Base-by-base conservation (phyloP, 2,329 filamentous ascomycete species). In the Hymenoscyphus fraxineus region DNA sequence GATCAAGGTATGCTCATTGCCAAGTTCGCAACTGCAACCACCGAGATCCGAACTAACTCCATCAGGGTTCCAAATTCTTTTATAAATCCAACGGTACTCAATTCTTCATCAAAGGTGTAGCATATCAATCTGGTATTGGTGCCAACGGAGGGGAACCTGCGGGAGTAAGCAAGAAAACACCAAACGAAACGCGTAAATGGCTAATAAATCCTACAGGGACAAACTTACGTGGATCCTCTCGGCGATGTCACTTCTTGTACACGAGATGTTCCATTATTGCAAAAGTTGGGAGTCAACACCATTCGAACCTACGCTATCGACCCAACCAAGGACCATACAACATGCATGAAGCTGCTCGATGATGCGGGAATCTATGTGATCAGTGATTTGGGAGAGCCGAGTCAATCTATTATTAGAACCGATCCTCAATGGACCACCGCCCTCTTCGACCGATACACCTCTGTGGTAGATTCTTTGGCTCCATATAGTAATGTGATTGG, bases 301-400 rank as follows among this genome's bases (percentile, higher is more conserved):
- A 95, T 98, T 78, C 93, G 94, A 77, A 93, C 93, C 66, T 98
- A 98, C 78, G 93, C 93, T 73, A 86, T 98, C 73, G 85, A 97
- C 80, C 92, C 94, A 32, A 86, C 82, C 39, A 78, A 82, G 70
- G 82, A 95, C 79, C 94, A 98, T 81, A 82, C 83, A 62, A 83
- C 82, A 60, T 98, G 94, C 81, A 97, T 98, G 93, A 80, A 83
- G 70, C 78, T 91, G 68, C 85, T 98, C 61, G 84, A 90, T 65
- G 86, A 89, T 67, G 91, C 91, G 61, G 93, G 93, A 75, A 98
- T 98, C 82, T 98, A 98, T 78, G 90, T 99, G 73, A 86, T 99
- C 73, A 90, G 92, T 70, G 95, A 99, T 81, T 81, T 99, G 71
- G 88, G 88, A 31, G 86, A 95, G 76, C 95, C 95, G 40, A 80